Base-by-base conservation (phyloP, 192 early-diverging fungal species). In the Coemansia guatemalensis region DNA sequence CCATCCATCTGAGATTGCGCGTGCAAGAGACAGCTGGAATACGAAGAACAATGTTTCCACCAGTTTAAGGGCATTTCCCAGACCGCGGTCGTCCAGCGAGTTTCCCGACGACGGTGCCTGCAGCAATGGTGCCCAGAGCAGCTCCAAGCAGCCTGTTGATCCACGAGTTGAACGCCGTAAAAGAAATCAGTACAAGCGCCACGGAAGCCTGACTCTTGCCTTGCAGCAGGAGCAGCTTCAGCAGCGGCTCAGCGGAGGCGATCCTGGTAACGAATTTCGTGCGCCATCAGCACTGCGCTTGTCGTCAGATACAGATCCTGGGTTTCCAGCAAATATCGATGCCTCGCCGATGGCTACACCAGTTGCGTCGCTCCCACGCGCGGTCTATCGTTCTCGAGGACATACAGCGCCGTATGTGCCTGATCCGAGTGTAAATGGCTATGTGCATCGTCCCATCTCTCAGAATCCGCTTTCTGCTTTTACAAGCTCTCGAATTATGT, bases 161-260 rank as follows among this genome's bases (percentile, higher is more conserved):
- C 54, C 57, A 6, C 71, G 71, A 0, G 23, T 74, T 32, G 71
- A 74, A 24, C 72, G 77, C 1, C 77, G 77, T 23, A 55, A 39
- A 26, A 61, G 56, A 18, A 80, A 80, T 65, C 63, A 80, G 54
- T 80, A 80, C 65, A 80, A 80, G 54, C 59, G 77, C 4, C 71
- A 80, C 44, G 77, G 77, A 30, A 80, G 77, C 30, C 44, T 80
- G 33, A 80, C 71, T 2, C 56, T 80, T 53, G 77, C 77, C 2
- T 71, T 53, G 64, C 73, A 75, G 29, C 63, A 65, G 54, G 20
- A 65, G 9, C 44, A 65, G 22, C 23, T 56, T 27, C 63, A 55
- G 48, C 67, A 69, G 48, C 44, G 67, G 23, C 29, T 60, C n/a
- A 60, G 66, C 4, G 30, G 62, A 9, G 39, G 48, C 51, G 47